Evolutionary conservation across 2,329 filamentous ascomycete genomes (phyloP).

Genomic region (Penicillium freii): DNA sequence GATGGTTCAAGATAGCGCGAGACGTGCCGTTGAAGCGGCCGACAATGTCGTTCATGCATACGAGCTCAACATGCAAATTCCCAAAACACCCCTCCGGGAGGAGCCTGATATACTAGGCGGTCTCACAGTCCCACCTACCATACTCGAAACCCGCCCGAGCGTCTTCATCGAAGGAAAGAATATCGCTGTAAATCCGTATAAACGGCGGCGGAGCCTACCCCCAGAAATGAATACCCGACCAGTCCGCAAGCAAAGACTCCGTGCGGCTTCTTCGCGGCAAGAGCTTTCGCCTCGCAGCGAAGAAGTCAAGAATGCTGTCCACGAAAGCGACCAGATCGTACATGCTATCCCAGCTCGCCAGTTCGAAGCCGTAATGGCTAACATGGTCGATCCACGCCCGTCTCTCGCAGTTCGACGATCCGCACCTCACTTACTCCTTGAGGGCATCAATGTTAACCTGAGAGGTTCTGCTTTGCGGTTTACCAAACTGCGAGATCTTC

Average conservation of each 20-base stretch:
- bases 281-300: constrained; percentile 41
- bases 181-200: constrained; percentile 45
- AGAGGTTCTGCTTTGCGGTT: constrained; percentile 40
- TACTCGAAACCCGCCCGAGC: constrained; percentile 37
- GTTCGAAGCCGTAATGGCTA: constrained; percentile 42
- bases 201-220: constrained; percentile 45
- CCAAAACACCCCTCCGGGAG: constrained; percentile 57
- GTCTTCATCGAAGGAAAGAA: constrained; percentile 45
- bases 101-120: constrained; percentile 34
- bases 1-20: constrained; percentile 69
- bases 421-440: constrained; percentile 36
- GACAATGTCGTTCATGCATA: constrained; percentile 75
- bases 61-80: constrained; percentile 71
- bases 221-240: constrained; percentile 35
- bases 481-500: constrained; percentile 46
- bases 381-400: constrained; percentile 37
- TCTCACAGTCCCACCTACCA: constrained; percentile 18
- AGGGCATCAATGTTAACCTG: constrained; percentile 37
- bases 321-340: constrained; percentile 44
- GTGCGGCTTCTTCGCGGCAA: constrained; percentile 32
- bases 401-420: constrained; percentile 38
- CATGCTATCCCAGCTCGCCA: constrained; percentile 36
- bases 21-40: constrained; percentile 68
- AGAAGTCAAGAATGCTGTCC: constrained; percentile 42
- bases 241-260: constrained; percentile 38